Evolutionary conservation across 768 basidiomycete genomes (phyloP).

Genomic region (Lactifluus subvellereus): DNA sequence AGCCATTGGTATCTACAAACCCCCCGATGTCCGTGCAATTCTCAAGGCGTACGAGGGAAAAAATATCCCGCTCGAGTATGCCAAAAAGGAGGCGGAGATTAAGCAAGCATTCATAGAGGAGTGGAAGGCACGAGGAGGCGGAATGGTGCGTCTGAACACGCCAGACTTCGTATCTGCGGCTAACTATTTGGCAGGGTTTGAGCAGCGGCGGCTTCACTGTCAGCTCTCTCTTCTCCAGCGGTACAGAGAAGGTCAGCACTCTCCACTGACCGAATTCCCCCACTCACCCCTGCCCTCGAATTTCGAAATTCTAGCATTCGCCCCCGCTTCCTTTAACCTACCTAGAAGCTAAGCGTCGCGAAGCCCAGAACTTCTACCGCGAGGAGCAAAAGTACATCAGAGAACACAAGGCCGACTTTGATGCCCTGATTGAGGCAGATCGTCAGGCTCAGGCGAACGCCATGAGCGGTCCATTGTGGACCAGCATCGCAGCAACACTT

Average conservation of each 20-base stretch:
- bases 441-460: constrained; percentile 43
- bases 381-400: constrained; percentile 50
- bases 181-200: constrained; percentile 30
- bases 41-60: constrained; percentile 81
- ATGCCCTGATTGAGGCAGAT: constrained; percentile 47
- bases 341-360: constrained; percentile 45
- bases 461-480: constrained; percentile 40
- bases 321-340: constrained; percentile 43
- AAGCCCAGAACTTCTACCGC: constrained; percentile 46
- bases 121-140: constrained; percentile 51
- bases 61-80: constrained; percentile 85
- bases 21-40: constrained; percentile 82
- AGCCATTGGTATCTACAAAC: constrained; percentile 93
- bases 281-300: constrained; percentile 17
- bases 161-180: neutral
- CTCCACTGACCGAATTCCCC: neutral
- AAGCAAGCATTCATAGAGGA: constrained; percentile 75
- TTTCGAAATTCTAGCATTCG: constrained; percentile 15
- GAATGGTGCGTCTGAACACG: constrained; percentile 10
- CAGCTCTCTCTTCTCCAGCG: constrained; percentile 39
- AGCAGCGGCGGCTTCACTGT: constrained; percentile 40
- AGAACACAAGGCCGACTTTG: constrained; percentile 46
- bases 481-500: constrained; percentile 11
- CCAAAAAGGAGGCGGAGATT: constrained; percentile 76
- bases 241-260: constrained; percentile 30